phyloP scores from a whole-genome alignment of 225 moss, liverwort and hornwort species.

The Physcomitrellopsis africana region DNA sequence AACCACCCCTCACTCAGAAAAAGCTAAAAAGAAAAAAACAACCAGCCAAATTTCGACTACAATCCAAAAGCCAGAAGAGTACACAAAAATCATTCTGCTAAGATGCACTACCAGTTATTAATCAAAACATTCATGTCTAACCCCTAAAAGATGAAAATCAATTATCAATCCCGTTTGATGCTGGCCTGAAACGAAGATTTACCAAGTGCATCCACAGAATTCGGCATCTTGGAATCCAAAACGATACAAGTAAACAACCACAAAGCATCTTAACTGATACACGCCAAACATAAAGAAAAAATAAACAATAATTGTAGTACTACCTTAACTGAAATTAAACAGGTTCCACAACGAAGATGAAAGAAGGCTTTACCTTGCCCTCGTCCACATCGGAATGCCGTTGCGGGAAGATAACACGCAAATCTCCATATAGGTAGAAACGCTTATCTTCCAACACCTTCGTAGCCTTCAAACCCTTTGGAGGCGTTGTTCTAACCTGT shows the following conservation, averaged over 20 bases:
- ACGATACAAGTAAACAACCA: constrained; percentile 10
- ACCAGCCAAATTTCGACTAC: background rate
- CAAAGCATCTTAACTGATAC: background rate
- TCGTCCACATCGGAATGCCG: constrained; percentile 96
- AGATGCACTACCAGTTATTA: background rate
- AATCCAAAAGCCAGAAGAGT: constrained; percentile 9
- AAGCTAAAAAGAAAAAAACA: background rate
- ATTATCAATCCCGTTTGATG: background rate
- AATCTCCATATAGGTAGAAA: constrained; percentile 92
- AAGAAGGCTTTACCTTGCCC: constrained; percentile 71
- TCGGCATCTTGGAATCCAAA: background rate
- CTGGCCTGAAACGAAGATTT: background rate
- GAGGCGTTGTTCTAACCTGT: constrained; percentile 46
- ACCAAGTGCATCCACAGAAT: background rate
- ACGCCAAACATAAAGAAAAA: background rate
- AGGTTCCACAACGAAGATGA: constrained; percentile 5
- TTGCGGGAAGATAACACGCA: constrained; percentile 94
- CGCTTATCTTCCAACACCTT: constrained; percentile 72
- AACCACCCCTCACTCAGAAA: constrained; percentile 33
- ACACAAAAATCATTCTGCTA: background rate
- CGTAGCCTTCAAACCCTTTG: constrained; percentile 42
- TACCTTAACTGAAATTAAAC: background rate
- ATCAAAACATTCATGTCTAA: background rate
- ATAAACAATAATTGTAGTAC: background rate
- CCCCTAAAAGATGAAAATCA: background rate